Conservation (phyloP, 2,329 filamentous ascomycete genomes). For the Colletotrichum ledebouriae region DNA sequence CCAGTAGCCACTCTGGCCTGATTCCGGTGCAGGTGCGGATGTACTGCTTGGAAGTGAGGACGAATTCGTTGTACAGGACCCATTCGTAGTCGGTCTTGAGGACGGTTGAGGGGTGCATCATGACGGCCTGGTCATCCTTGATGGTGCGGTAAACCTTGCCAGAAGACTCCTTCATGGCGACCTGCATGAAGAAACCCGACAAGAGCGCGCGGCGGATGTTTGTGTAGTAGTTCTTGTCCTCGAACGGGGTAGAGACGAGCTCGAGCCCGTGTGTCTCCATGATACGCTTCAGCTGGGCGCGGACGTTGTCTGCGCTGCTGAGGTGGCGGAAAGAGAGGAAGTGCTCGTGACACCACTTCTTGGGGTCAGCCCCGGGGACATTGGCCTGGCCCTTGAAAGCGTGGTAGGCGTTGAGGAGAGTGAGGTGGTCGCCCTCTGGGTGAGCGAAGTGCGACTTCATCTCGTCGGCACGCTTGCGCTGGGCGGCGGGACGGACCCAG, state of each 20-base stretch:
- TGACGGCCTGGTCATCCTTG: slow-evolving; percentile 94
- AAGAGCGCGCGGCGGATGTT: slow-evolving; percentile 95
- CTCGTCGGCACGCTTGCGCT: slow-evolving; percentile 92
- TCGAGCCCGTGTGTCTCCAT: slow-evolving; percentile 95
- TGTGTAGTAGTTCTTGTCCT: slow-evolving; percentile 97
- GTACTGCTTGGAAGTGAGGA: slow-evolving; percentile 98
- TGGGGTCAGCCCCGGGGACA: slow-evolving; percentile 76
- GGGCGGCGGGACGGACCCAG: slow-evolving; percentile 87
- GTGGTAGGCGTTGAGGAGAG: slow-evolving; percentile 97
- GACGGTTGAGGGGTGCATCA: slow-evolving; percentile 94
- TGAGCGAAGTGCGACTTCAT: slow-evolving; percentile 97
- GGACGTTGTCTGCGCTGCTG: slow-evolving; percentile 93
- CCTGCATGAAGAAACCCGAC: slow-evolving; percentile 99
- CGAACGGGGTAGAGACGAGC: slow-evolving; percentile 88
- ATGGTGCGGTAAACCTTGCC: slow-evolving; percentile 95
- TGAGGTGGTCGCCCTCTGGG: slow-evolving; percentile 93
- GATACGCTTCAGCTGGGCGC: slow-evolving; percentile 90
- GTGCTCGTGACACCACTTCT: slow-evolving; percentile 97
- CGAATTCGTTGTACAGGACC: slow-evolving; percentile 99
- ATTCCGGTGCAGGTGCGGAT: slow-evolving; percentile 94
- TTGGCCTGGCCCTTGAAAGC: slow-evolving; percentile 86
- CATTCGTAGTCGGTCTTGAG: slow-evolving; percentile 91
- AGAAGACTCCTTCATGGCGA: slow-evolving; percentile 90
- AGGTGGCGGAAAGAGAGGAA: slow-evolving; percentile 92
- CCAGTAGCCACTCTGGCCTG: slow-evolving; percentile 93